These are phyloP conservation scores for Fusarium sp. DNA, from an alignment of 2,329 filamentous ascomycete species.

Conservation along the genomic window DNA sequence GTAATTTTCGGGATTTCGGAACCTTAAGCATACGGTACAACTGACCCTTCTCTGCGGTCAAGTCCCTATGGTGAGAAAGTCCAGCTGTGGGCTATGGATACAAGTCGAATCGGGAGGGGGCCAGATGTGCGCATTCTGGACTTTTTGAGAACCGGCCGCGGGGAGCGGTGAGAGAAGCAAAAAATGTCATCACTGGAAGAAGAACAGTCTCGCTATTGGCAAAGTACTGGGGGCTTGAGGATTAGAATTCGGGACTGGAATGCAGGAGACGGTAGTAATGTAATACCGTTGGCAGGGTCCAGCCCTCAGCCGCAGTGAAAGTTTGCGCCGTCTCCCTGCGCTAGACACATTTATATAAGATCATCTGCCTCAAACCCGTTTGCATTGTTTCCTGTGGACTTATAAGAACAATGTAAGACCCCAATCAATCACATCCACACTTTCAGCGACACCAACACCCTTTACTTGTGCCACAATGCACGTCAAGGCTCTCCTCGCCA, in stretches of 20 bases:
- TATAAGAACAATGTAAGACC: slow-evolving; percentile 11
- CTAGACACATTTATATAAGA: slow-evolving; percentile 30
- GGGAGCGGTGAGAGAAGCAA: neutral
- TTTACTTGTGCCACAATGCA: slow-evolving; percentile 38
- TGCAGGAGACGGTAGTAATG: slow-evolving; percentile 7
- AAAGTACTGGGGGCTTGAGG: neutral
- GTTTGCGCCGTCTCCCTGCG: slow-evolving; percentile 8
- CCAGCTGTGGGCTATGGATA: neutral
- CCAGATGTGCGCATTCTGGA: neutral
- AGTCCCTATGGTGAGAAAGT: neutral
- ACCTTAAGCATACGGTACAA: neutral
- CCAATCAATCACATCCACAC: neutral
- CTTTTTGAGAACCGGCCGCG: neutral
- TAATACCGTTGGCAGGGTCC: slow-evolving; percentile 1
- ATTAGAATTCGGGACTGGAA: neutral
- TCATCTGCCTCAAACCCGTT: slow-evolving; percentile 1
- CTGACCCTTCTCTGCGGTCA: neutral
- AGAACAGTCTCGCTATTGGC: slow-evolving; percentile 15
- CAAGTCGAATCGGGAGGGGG: neutral
- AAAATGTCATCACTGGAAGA: slow-evolving; percentile 3
- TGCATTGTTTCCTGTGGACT: slow-evolving; percentile 22
- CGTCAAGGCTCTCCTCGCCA: slow-evolving; percentile 43
- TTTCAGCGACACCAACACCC: neutral
- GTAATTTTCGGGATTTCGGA: neutral
- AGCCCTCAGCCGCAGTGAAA: neutral